Evolutionary conservation across 805 yeast species (phyloP).

Genomic region (Isabelozyma rhagii): DNA sequence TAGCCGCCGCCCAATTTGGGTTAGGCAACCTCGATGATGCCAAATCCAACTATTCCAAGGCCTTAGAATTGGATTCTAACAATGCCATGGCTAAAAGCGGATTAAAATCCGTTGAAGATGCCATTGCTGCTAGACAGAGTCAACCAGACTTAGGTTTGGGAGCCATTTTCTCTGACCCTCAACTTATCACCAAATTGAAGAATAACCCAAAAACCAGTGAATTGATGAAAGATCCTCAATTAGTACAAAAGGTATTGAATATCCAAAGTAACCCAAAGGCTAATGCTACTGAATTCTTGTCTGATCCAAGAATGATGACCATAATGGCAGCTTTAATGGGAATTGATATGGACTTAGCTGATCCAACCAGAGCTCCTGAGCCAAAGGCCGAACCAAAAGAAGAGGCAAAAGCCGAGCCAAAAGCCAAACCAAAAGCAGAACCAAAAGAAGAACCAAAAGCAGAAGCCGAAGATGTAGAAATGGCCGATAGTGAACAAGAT

Average conservation of each 20-base stretch:
- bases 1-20: constrained; percentile 92
- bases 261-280: constrained; percentile 73
- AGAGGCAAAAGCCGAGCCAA: constrained; percentile 3
- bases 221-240: constrained; percentile 79
- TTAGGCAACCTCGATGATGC: constrained; percentile 77
- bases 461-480: constrained; percentile 28
- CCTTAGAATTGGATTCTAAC: constrained; percentile 72
- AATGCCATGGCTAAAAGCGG: constrained; percentile 90
- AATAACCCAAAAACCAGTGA: constrained; percentile 85
- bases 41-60: constrained; percentile 65
- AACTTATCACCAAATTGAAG: constrained; percentile 68
- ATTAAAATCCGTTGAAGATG: constrained; percentile 61
- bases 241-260: constrained; percentile 65
- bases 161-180: constrained; percentile 76
- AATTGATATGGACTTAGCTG: constrained; percentile 56
- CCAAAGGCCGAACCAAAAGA: constrained; percentile 9
- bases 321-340: constrained; percentile 85
- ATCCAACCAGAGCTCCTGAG: constrained; percentile 13
- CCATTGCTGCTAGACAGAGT: constrained; percentile 49
- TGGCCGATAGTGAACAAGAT: constrained; percentile 27
- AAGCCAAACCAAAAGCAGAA: constrained; percentile 7
- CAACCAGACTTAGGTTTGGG: constrained; percentile 76
- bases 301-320: constrained; percentile 86
- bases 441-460: constrained; percentile 15
- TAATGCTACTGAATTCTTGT: constrained; percentile 62